Evolutionary conservation across 108 stramenopile genomes (phyloP).

Genomic region (Pseudonitzschia delicatissima): DNA sequence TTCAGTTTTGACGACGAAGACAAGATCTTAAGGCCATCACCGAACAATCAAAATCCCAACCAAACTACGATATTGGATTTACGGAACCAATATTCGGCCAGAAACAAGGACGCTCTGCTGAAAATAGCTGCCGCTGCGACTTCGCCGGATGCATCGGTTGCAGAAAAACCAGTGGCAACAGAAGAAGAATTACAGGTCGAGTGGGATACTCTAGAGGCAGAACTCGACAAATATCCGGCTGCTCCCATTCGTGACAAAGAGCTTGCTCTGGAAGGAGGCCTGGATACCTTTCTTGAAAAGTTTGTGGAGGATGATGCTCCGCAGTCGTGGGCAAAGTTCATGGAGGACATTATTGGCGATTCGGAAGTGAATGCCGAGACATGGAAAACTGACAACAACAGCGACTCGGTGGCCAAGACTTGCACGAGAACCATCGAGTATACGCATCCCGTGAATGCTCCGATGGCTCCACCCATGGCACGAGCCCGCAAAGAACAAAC

Average conservation of each 20-base stretch:
- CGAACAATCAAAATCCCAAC: not conserved
- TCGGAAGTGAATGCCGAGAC: constrained; percentile 39
- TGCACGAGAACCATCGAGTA: constrained; percentile 59
- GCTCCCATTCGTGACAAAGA: not conserved
- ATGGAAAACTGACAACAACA: constrained; percentile 38
- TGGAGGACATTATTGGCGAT: constrained; percentile 51
- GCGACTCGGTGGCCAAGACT: not conserved
- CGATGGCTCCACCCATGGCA: constrained; percentile 82
- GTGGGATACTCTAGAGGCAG: too few species aligned
- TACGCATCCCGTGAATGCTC: constrained; percentile 75
- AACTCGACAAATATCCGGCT: too few species aligned
- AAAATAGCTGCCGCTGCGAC: not conserved
- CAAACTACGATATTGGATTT: not conserved
- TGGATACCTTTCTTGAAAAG: constrained; percentile 52
- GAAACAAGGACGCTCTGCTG: not conserved
- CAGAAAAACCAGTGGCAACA: too few species aligned
- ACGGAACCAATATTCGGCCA: not conserved
- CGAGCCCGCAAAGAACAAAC: constrained; percentile 71
- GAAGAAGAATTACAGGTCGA: too few species aligned
- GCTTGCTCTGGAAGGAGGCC: too few species aligned
- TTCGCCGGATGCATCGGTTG: too few species aligned
- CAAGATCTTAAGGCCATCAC: too few species aligned
- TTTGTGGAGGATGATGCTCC: constrained; percentile 56
- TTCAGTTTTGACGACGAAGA: constrained; percentile 11
- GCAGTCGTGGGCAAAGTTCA: constrained; percentile 45